Base-by-base conservation (phyloP, 768 basidiomycete genomes). In the Rhizopogon salebrosus region DNA sequence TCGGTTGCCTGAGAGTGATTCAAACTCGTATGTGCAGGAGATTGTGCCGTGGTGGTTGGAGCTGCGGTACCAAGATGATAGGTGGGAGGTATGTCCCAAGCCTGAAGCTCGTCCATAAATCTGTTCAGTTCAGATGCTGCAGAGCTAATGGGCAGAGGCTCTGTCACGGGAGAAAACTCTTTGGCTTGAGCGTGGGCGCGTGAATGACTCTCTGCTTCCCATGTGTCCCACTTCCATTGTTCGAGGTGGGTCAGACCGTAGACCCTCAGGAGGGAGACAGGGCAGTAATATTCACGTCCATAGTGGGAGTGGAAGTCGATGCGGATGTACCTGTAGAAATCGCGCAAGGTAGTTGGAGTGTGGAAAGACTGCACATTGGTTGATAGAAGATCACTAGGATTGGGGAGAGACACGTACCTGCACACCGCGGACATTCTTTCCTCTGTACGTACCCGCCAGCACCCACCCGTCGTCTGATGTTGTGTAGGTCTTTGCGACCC, bases 181-280 rank as follows among this genome's bases (percentile, higher is more conserved):
- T 34, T 31, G 22, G 14, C 31, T 16, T 34, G 45, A 34, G 31
- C 45, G 22, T 31, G 31, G 29, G 45, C 45, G 45, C 78, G 78
- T 1, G 74, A 74, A 36, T 67, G 74, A 57, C 86, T 87, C 63
- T 89, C 86, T 3, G 75, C 78, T 59, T 88, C 82, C 89, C 89
- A 92, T 6, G 75, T 75, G 45, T 92, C 90, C 87, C 92, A 89
- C 60, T 95, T 95, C 83, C 90, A 98, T 61, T 94, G 83, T 56
- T 98, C 95, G 57, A 98, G 84, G 71, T 98, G 94, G 1, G 94
- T 98, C 50, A 95, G 83, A 5, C 97, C 97, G 56, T 94, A 98
- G 1, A 97, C 93, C 26, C 93, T 85, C 16, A 98, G 78, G 1
- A 98, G 80, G 0, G 91, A 94, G 16, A 98, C 77, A 0, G 97